Conservation (phyloP, 805 yeast genomes). For the Brettanomyces naardenensis region DNA sequence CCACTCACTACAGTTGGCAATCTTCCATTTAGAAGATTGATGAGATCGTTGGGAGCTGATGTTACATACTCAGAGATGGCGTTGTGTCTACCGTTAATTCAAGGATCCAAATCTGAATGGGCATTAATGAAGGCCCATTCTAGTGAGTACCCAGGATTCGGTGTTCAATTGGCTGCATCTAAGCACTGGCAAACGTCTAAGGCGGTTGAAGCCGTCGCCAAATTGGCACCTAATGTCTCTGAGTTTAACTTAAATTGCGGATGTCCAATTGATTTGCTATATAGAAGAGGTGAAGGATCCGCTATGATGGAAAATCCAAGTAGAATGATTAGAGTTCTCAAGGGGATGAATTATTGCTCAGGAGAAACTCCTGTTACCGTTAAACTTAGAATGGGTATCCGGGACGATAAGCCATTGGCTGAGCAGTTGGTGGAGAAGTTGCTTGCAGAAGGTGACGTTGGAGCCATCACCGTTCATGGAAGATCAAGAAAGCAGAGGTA, state of each 20-base stretch:
- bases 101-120: conserved; percentile 94
- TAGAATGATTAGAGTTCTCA: conserved; percentile 64
- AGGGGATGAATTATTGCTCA: conserved; percentile 82
- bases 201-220: conserved; percentile 74
- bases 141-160: conserved; percentile 80
- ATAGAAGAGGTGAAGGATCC: conserved; percentile 91
- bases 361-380: conserved; percentile 91
- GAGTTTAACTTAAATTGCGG: conserved; percentile 94
- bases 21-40: conserved; percentile 86
- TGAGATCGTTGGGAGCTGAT: conserved; percentile 88
- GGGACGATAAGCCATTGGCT: conserved; percentile 85
- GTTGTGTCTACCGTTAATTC: conserved; percentile 71
- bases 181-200: conserved; percentile 92
- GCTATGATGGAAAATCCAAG: conserved; percentile 89
- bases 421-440: conserved; percentile 62
- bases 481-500: conserved; percentile 95
- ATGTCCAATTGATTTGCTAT: conserved; percentile 94
- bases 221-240: conserved; percentile 45
- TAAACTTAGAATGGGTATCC: conserved; percentile 87
- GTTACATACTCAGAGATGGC: conserved; percentile 97
- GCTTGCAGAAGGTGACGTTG: conserved; percentile 71
- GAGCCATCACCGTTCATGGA: conserved; percentile 92
- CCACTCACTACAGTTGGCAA: conserved; percentile 98
- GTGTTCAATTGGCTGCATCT: conserved; percentile 86
- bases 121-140: conserved; percentile 88